Conservation (phyloP, 306 rosid genomes). For the Neltuma alba region DNA sequence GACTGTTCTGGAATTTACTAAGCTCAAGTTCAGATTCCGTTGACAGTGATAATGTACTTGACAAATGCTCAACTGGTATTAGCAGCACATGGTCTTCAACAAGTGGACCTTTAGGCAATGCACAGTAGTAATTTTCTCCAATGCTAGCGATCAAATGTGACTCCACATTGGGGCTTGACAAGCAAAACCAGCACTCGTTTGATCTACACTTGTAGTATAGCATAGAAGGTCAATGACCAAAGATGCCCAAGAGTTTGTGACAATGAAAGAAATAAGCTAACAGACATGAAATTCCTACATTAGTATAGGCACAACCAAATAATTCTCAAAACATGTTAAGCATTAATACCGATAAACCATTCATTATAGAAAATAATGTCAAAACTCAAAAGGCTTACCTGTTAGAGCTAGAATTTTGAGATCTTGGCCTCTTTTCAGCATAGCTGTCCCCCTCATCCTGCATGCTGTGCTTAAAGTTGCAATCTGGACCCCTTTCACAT, state of each 20-base stretch:
- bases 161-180: conserved; percentile 88
- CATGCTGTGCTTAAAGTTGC: conserved; percentile 80
- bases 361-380: conserved; percentile 19
- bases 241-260: conserved; percentile 29
- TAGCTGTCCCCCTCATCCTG: conserved; percentile 65
- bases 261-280: conserved; percentile 13
- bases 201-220: conserved; percentile 65
- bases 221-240: conserved; percentile 32
- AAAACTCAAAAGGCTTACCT: conserved; percentile 50
- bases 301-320: not conserved
- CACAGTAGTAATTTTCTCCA: conserved; percentile 85
- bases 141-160: conserved; percentile 82
- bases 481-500: conserved; percentile 91
- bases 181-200: conserved; percentile 96
- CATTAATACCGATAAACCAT: conserved; percentile 17
- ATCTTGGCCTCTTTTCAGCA: conserved; percentile 52
- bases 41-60: conserved; percentile 65
- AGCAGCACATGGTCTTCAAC: conserved; percentile 84
- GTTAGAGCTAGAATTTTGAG: conserved; percentile 57
- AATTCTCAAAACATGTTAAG: conserved; percentile 27
- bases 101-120: conserved; percentile 93
- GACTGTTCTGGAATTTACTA: conserved; percentile 63
- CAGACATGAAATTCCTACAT: conserved; percentile 11
- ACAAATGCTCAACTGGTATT: conserved; percentile 80
- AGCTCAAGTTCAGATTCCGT: conserved; percentile 71